These are phyloP conservation scores for Coprinopsis marcescibilis DNA, from an alignment of 768 basidiomycete genomes.

Conservation along the genomic window DNA sequence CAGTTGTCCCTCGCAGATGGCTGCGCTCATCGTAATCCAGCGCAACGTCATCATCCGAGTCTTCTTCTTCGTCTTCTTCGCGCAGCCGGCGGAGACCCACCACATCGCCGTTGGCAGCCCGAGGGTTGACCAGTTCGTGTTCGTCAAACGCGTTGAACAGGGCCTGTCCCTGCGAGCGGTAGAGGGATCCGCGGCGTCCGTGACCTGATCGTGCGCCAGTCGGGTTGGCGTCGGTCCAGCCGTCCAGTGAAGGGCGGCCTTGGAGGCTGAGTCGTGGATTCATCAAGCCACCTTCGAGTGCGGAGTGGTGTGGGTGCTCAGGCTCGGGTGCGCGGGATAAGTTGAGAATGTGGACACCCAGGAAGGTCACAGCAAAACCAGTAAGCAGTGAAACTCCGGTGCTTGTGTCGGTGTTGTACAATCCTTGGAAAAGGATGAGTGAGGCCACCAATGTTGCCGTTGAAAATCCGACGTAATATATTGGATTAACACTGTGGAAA, in stretches of 20 bases:
- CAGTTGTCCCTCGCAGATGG: conserved; percentile 24
- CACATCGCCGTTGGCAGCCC: conserved; percentile 9
- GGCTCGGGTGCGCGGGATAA: conserved; percentile 58
- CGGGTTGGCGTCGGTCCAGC: conserved; percentile 49
- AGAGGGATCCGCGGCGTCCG: conserved; percentile 59
- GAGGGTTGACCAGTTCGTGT: conserved; percentile 29
- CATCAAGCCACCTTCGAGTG: conserved; percentile 60
- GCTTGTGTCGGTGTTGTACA: conserved; percentile 80
- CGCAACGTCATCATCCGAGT: conserved; percentile 35
- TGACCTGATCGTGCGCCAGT: conserved; percentile 31
- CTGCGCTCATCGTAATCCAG: conserved; percentile 45
- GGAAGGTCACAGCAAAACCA: conserved; percentile 90
- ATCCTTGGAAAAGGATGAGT: conserved; percentile 94
- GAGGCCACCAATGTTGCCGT: conserved; percentile 91
- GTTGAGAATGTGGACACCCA: conserved; percentile 94
- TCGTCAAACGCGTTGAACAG: conserved; percentile 77
- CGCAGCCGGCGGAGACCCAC: conserved; percentile 57
- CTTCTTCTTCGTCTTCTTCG: conserved; percentile 56
- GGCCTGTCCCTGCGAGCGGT: conserved; percentile 57
- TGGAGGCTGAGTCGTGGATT: conserved; percentile 77
- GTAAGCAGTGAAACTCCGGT: conserved; percentile 84
- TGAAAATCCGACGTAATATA: conserved; percentile 97
- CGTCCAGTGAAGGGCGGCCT: conserved; percentile 76
- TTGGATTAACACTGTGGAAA: conserved; percentile 77
- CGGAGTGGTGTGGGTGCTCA: conserved; percentile 27